Conservation (phyloP, 768 basidiomycete genomes). For the Suillus subluteus region DNA sequence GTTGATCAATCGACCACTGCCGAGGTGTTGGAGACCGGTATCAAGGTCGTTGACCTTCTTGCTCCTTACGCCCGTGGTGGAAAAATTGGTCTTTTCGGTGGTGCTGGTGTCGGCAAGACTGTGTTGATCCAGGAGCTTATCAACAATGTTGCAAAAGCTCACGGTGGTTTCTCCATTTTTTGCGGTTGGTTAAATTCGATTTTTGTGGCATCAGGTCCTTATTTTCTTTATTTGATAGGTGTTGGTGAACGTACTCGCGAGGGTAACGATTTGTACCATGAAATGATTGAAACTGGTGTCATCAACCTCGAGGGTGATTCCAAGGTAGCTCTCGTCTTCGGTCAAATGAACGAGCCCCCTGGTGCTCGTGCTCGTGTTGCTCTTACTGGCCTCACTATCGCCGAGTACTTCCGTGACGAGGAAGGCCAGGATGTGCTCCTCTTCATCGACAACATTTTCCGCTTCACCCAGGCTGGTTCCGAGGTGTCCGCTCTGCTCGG, state of each 20-base stretch:
- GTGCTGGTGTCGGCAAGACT: constrained; percentile 99
- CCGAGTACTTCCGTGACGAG: constrained; percentile 99
- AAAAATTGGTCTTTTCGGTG: constrained; percentile 99
- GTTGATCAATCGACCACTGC: constrained; percentile 99
- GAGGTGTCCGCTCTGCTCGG: constrained; percentile 99
- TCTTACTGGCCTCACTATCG: constrained; percentile 97
- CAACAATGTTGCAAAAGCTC: constrained; percentile 99
- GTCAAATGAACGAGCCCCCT: constrained; percentile 99
- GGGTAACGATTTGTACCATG: constrained; percentile 99
- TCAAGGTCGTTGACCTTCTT: constrained; percentile 99
- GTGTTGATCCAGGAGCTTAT: constrained; percentile 99
- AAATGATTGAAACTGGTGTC: constrained; percentile 99
- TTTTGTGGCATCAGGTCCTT: constrained; percentile 7
- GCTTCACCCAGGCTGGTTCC: constrained; percentile 99
- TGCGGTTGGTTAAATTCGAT: constrained; percentile 60
- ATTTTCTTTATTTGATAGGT: constrained; percentile 52
- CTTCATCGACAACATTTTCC: constrained; percentile 99
- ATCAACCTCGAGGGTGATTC: constrained; percentile 99
- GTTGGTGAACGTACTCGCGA: constrained; percentile 99
- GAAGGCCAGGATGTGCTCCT: constrained; percentile 99
- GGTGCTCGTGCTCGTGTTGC: constrained; percentile 99
- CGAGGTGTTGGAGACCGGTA: constrained; percentile 99
- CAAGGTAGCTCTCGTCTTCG: constrained; percentile 99
- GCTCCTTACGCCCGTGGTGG: constrained; percentile 99
- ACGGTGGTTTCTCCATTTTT: constrained; percentile 99